Percentiles rank a stretch among this genome's conserved stretches.
These are phyloP conservation scores for Myxozyma melibiosi DNA, from an alignment of 805 yeast genomes.

Conservation along the genomic window DNA sequence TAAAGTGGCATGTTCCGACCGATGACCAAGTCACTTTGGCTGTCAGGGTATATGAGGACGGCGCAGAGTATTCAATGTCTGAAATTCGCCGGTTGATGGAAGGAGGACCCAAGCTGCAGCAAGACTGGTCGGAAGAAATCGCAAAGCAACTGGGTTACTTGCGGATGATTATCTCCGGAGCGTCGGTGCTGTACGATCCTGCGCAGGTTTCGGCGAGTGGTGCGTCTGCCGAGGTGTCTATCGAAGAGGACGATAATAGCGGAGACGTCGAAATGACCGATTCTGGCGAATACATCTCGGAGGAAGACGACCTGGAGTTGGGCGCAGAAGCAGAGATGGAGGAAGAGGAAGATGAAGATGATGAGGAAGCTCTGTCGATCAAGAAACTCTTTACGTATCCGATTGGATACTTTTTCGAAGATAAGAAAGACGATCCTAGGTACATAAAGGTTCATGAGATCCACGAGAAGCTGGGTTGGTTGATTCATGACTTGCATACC, in stretches of 20 bases:
- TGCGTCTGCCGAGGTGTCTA: background rate
- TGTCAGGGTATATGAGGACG: conserved; percentile 55
- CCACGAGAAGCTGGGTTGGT: conserved; percentile 61
- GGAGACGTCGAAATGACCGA: conserved; percentile 38
- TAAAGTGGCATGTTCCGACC: conserved; percentile 77
- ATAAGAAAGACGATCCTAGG: conserved; percentile 45
- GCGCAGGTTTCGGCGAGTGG: conserved; percentile 39
- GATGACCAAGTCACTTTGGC: conserved; percentile 61
- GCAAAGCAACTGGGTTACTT: conserved; percentile 58
- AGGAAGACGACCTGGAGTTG: conserved; percentile 38
- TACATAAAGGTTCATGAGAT: conserved; percentile 61
- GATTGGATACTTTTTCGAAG: conserved; percentile 66
- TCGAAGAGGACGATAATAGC: background rate
- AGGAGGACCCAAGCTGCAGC: conserved; percentile 14
- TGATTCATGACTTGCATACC: conserved; percentile 59
- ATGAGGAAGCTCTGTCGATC: conserved; percentile 38
- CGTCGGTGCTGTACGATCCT: conserved; percentile 73
- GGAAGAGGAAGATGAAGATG: conserved; percentile 34
- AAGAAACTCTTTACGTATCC: conserved; percentile 65
- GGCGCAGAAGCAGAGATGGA: conserved; percentile 16
- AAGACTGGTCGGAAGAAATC: conserved; percentile 52
- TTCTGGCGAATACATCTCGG: background rate
- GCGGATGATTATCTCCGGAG: conserved; percentile 66
- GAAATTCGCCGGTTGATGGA: conserved; percentile 45
- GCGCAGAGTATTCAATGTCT: conserved; percentile 42